Evolutionary conservation across 805 yeast species (phyloP).

Genomic region (Metschnikowia kunwiensis): DNA sequence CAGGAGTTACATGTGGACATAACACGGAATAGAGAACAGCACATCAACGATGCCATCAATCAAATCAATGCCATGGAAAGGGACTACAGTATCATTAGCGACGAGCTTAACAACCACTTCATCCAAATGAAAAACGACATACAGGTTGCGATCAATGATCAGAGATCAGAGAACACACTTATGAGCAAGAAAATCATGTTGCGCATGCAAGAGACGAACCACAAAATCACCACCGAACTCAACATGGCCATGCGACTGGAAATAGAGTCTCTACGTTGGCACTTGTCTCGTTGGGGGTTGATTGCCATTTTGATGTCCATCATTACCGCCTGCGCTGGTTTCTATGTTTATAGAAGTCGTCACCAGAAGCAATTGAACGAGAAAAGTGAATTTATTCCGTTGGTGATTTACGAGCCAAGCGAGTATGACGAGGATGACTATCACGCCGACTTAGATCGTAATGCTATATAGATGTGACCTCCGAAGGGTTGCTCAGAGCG

Average conservation of each 20-base stretch:
- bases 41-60: constrained; percentile 62
- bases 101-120: constrained; percentile 65
- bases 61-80: constrained; percentile 69
- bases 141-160: constrained; percentile 81
- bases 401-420: constrained; percentile 43
- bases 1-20: constrained; percentile 81
- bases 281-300: constrained; percentile 83
- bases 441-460: constrained; percentile 50
- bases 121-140: constrained; percentile 66
- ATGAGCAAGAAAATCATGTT: constrained; percentile 66
- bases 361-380: constrained; percentile 22
- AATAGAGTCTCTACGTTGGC: constrained; percentile 90
- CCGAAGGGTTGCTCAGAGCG: too few species aligned
- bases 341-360: constrained; percentile 45
- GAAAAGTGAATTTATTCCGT: constrained; percentile 39
- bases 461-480: constrained; percentile 16
- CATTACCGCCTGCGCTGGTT: constrained; percentile 47
- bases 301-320: constrained; percentile 69
- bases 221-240: constrained; percentile 78
- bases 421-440: constrained; percentile 54
- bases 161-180: constrained; percentile 77
- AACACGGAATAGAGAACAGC: constrained; percentile 64
- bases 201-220: constrained; percentile 76
- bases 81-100: constrained; percentile 67
- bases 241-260: constrained; percentile 80